Conservation (phyloP, 176 grass and related monocot genomes). For the Panicum miliaceum region DNA sequence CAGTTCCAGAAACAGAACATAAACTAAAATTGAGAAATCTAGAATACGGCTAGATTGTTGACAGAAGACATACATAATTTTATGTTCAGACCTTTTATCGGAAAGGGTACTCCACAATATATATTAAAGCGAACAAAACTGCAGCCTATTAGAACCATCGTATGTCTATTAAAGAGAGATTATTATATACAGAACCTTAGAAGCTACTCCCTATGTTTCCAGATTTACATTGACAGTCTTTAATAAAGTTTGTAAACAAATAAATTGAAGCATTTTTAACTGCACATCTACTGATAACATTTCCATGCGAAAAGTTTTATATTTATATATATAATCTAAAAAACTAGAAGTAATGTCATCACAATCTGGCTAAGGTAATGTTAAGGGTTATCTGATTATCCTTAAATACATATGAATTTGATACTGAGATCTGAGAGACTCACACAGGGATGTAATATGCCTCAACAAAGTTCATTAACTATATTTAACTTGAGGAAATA, state of each 20-base stretch:
- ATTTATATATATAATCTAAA: background rate
- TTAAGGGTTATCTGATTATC: background rate
- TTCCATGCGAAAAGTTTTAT: too few relatives aligned
- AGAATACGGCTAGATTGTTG: conserved; percentile 14
- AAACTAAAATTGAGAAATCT: conserved; percentile 19
- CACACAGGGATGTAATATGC: background rate
- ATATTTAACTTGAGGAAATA: background rate
- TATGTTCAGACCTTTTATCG: background rate
- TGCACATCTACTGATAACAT: background rate
- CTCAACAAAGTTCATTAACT: background rate
- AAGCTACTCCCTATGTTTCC: conserved; percentile 3
- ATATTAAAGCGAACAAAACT: background rate
- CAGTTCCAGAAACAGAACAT: conserved; percentile 2
- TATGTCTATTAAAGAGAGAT: background rate
- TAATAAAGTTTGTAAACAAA: background rate
- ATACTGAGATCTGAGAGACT: background rate
- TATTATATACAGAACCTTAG: conserved; percentile 10
- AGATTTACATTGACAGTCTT: background rate
- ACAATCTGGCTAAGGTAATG: background rate
- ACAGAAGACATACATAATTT: conserved; percentile 16
- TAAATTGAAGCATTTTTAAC: background rate
- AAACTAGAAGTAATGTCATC: background rate
- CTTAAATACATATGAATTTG: background rate
- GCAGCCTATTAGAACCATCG: background rate
- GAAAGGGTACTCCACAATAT: background rate